These are phyloP conservation scores for Sphaerulina vaccinii DNA, from an alignment of 2,329 filamentous ascomycete species.

Conservation along the genomic window DNA sequence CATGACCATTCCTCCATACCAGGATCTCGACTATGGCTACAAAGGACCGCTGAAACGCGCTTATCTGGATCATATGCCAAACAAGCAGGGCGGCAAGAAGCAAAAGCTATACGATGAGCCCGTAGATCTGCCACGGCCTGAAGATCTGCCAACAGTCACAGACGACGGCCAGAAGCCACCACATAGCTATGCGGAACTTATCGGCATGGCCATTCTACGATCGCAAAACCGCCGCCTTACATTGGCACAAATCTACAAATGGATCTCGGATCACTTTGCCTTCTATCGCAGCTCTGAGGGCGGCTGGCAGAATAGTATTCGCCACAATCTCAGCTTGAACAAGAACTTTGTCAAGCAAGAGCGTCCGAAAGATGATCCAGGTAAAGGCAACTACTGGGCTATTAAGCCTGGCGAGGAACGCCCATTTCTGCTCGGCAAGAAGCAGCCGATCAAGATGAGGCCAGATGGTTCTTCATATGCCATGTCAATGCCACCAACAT, in stretches of 20 bases:
- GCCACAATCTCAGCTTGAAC: constrained; percentile 94
- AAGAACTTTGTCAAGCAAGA: constrained; percentile 96
- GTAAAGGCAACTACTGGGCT: constrained; percentile 96
- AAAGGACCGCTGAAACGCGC: constrained; percentile 56
- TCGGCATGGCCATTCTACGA: constrained; percentile 93
- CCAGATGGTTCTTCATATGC: constrained; percentile 49
- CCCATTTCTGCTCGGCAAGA: constrained; percentile 85
- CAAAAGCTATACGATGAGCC: constrained; percentile 56
- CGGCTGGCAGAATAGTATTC: constrained; percentile 98
- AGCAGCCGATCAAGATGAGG: constrained; percentile 54
- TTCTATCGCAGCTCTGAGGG: constrained; percentile 83
- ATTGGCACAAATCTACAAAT: constrained; percentile 95
- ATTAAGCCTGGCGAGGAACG: constrained; percentile 88
- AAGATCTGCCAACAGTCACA: constrained; percentile 75
- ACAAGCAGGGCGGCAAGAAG: constrained; percentile 64
- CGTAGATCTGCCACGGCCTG: constrained; percentile 62
- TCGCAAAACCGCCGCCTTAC: constrained; percentile 81
- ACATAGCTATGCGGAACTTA: constrained; percentile 91
- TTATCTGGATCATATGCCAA: constrained; percentile 62
- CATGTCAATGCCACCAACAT: constrained; percentile 27
- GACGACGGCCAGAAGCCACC: constrained; percentile 88
- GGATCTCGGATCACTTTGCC: constrained; percentile 92
- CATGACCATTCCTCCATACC: constrained; percentile 38
- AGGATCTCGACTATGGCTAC: constrained; percentile 46
- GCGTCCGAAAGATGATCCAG: constrained; percentile 92